A percentile compares a stretch with the other conserved stretches of the same genome.
These are phyloP conservation scores for Byssoonygena ceratinophila DNA, from an alignment of 2,329 filamentous ascomycete genomes.

Conservation along the genomic window DNA sequence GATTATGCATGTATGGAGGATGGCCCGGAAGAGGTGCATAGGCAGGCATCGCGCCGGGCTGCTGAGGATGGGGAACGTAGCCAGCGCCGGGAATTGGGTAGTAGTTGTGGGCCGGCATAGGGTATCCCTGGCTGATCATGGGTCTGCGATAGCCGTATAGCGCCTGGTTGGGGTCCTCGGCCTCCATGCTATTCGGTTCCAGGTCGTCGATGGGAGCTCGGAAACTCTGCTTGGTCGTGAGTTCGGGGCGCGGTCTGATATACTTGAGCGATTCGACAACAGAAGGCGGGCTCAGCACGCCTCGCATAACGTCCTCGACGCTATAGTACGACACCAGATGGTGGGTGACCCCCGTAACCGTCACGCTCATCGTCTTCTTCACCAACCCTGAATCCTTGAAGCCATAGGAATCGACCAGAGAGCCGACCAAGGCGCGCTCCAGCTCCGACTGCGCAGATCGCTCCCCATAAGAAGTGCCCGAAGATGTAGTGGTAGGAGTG, in stretches of 20 bases:
- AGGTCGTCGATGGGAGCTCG: conserved; percentile 54
- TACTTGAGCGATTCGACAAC: conserved; percentile 43
- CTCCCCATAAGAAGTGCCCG: conserved; percentile 22
- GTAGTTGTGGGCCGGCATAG: conserved; percentile 29
- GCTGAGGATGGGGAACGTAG: conserved; percentile 28
- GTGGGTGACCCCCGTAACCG: conserved; percentile 61
- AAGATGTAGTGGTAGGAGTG: background rate
- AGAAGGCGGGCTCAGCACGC: conserved; percentile 49
- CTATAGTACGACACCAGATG: conserved; percentile 86
- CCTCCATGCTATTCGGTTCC: conserved; percentile 36
- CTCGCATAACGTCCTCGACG: conserved; percentile 61
- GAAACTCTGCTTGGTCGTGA: conserved; percentile 56
- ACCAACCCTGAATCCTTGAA: conserved; percentile 75
- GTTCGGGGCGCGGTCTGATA: conserved; percentile 47
- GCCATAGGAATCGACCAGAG: conserved; percentile 76
- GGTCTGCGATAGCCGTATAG: conserved; percentile 35
- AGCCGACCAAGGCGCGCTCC: conserved; percentile 60
- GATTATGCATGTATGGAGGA: conserved; percentile 28
- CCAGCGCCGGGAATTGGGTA: conserved; percentile 27
- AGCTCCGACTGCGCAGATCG: conserved; percentile 36
- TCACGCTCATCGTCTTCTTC: conserved; percentile 87
- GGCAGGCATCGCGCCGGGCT: conserved; percentile 25
- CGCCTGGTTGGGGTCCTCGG: conserved; percentile 30
- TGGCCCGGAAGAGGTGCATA: conserved; percentile 26
- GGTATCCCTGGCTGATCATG: conserved; percentile 29